Base-by-base conservation (phyloP, 345 rosid species). In the Gossypium sturtianum region DNA sequence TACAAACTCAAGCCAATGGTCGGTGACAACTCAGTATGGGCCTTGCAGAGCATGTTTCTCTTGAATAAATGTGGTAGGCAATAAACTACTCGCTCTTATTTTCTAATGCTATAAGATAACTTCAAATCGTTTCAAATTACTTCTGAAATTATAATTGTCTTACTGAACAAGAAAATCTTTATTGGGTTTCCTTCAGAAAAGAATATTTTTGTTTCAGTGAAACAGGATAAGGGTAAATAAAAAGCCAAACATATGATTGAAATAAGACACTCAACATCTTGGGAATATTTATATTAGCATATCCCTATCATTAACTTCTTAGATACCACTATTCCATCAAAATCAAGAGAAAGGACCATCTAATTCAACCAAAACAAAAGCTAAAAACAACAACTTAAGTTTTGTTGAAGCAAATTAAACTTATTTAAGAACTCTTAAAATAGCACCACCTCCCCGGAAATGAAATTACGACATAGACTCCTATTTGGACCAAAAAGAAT, bases 11-110 rank as follows among this genome's bases (percentile, higher is more conserved):
- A 41, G 58, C 76, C 75, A 76, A 60, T 69, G 45, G 74, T 57
- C 71, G 64, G 44, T 66, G 76, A 80, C 82, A 83, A 57, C 76
- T 63, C 67, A 66, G 63, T 41, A 83, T 79, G 83, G 85, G 74
- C 80, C 79, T 56, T 22, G 61, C 73, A 57, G 56, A 56, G 58
- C 65, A 59, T 48, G 65, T 66, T 58, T 69, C 63, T 49, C 38
- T 74, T 9, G 41, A 45, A 75, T 61, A 74, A 71, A 77, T 51
- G 25, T 25, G 25, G 43, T 7, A 2, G 10, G 15, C 17, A 27
- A 51, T 51, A 51, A 27, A 51, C 20, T 66, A 47, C 6, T 27
- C 16, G 3, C 23, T 44, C 15, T 59, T 41, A n/a, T 38, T 22
- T 25, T 62, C 66, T 12, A 16, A n/a, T 66, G 54, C 23, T 59